Evolutionary conservation across 129 eudicot genomes (phyloP).

Genomic region (Flaveria brownii): DNA sequence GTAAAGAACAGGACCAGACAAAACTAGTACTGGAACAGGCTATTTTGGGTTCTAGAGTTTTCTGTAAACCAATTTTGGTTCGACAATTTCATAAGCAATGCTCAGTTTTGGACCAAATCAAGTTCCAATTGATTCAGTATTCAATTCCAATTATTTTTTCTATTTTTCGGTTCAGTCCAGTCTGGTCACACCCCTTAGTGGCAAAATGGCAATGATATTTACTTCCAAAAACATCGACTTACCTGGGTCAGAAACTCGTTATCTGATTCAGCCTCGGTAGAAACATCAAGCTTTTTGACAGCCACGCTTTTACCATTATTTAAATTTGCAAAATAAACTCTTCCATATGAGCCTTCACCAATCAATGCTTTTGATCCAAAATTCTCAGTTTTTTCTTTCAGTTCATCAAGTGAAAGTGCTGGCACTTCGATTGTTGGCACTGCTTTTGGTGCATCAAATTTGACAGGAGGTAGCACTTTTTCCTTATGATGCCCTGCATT

Average conservation of each 20-base stretch:
- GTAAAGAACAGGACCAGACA: not conserved
- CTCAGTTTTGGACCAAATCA: not conserved
- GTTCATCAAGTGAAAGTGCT: constrained; percentile 75
- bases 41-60: not conserved
- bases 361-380: constrained; percentile 89
- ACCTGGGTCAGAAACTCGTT: constrained; percentile 88
- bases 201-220: not conserved
- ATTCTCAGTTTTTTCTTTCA: constrained; percentile 89
- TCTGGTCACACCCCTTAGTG: not conserved
- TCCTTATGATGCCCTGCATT: constrained; percentile 53
- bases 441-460: constrained; percentile 62
- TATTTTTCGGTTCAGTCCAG: not conserved
- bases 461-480: constrained; percentile 62
- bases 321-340: constrained; percentile 76
- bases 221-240: not conserved
- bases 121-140: not conserved
- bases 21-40: not conserved
- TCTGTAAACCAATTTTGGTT: not conserved
- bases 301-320: constrained; percentile 73
- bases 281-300: constrained; percentile 88
- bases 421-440: constrained; percentile 76
- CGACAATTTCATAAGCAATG: not conserved
- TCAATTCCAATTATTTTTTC: not conserved
- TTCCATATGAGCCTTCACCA: constrained; percentile 97
- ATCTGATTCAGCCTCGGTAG: constrained; percentile 80